Evolutionary conservation across 2,329 filamentous ascomycete species (phyloP), one percentile per base, ranked within the genome.

Genomic region (Phyllosticta ampelicida): DNA sequence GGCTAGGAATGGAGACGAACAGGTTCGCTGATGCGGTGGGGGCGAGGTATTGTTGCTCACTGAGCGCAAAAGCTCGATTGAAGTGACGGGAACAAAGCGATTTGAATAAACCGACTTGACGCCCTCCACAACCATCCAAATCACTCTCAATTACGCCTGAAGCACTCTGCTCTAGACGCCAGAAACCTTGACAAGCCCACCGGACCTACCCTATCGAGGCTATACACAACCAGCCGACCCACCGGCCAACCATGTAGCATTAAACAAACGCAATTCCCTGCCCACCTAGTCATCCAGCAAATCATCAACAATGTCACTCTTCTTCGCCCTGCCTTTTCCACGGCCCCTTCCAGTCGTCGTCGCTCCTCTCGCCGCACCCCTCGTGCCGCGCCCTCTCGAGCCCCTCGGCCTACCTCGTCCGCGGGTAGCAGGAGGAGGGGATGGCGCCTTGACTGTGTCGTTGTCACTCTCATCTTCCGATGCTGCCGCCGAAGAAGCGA

Each of bases 381-480:
- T 56, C 48, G 19, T 28, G 4, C 29, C 49, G 48, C 50, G 44
- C 16, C 50, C 26, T 18, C 54, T 50, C 2, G 26, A 18, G n/a
- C 30, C 54, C 48, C 48, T 16, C 10, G 55, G 55, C 26, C 56
- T 50, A 10, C 56, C 56, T 18, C 56, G 18, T 28, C n/a, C 16
- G 52, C 51, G 8, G 51, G 51, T 9, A 51, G 55, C 30, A 4
- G 55, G 50, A 3, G 55, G 48, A 8, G 55, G 55, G 6, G 36
- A 50, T 21, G 54, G 36, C 58, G 61, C 28, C 28, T 51, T 49
- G 1, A 53, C 55, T 10, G 28, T 48, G 9, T 26, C 52, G 16
- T 56, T 60, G 20, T 61, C 60, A 44, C 62, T 61, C 10, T 54
- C 59, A 9, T 54, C 56, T 16, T 62, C 56, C 5, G 58, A 60